A percentile compares a stretch with the other conserved stretches of the same genome.
phyloP scores from a whole-genome alignment of 1,139 yeast species.

The Meyerozyma sp. region DNA sequence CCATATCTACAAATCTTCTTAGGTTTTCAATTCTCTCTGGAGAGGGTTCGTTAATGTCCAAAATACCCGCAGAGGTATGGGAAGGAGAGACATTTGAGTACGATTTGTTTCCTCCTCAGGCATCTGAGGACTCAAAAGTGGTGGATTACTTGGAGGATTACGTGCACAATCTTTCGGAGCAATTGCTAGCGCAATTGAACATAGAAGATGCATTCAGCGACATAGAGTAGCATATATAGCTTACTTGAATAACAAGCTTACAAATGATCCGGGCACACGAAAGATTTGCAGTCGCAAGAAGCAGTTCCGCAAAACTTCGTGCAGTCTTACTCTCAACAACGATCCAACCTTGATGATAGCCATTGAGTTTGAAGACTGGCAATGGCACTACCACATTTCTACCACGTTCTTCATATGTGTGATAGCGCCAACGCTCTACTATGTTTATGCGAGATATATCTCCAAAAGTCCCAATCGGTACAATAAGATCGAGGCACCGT shows the following conservation, averaged over 20 bases:
- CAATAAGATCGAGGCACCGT: slow-evolving; percentile 40
- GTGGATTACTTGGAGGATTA: background rate
- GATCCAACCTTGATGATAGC: slow-evolving; percentile 29
- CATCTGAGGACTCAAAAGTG: slow-evolving; percentile 15
- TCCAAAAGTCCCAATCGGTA: slow-evolving; percentile 36
- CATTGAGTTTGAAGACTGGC: slow-evolving; percentile 40
- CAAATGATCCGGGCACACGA: no score
- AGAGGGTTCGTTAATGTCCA: slow-evolving; percentile 65
- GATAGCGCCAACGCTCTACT: slow-evolving; percentile 34
- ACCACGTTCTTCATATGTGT: slow-evolving; percentile 42
- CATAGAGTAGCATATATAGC: background rate
- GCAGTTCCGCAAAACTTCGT: background rate
- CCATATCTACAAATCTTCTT: slow-evolving; percentile 37
- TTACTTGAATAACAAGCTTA: no score
- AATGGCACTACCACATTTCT: slow-evolving; percentile 46
- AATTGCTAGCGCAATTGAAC: background rate
- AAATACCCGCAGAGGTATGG: slow-evolving; percentile 61
- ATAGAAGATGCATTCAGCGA: background rate
- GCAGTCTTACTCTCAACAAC: background rate
- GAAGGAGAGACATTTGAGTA: slow-evolving; percentile 60
- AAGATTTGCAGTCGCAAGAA: no score
- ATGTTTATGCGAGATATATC: slow-evolving; percentile 33
- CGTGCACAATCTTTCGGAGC: slow-evolving; percentile 1
- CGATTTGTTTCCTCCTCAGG: slow-evolving; percentile 62
- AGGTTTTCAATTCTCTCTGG: slow-evolving; percentile 68